A percentile compares a stretch with the other conserved stretches of the same genome.
These are phyloP conservation scores for Hirsutella minnesotensis DNA, from an alignment of 2,329 filamentous ascomycete species.

Conservation along the genomic window DNA sequence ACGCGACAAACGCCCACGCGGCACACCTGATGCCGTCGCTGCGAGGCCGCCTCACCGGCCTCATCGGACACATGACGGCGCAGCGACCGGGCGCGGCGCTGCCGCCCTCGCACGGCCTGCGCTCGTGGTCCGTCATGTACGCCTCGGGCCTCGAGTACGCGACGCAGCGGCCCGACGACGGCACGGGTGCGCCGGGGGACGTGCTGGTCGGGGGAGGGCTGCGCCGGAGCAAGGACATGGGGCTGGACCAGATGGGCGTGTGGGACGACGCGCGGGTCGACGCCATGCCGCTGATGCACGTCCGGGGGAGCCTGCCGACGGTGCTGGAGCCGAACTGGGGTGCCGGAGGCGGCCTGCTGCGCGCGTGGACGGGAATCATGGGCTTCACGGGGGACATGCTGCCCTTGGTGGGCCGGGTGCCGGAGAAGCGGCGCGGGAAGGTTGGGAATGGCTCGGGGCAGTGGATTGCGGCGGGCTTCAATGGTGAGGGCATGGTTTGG, in stretches of 20 bases:
- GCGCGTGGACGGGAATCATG: slow-evolving; percentile 38
- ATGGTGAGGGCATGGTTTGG: slow-evolving; percentile 41
- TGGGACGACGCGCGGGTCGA: slow-evolving; percentile 32
- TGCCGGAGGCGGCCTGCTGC: slow-evolving; percentile 17
- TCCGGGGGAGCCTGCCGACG: slow-evolving; percentile 28
- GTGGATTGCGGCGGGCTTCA: slow-evolving; percentile 40
- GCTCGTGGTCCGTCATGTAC: slow-evolving; percentile 40
- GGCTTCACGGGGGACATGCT: slow-evolving; percentile 34
- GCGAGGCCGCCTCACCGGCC: slow-evolving; percentile 29
- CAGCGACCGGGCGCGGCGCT: slow-evolving; percentile 28
- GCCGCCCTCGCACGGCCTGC: slow-evolving; percentile 16
- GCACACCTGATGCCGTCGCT: slow-evolving; percentile 38
- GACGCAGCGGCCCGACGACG: slow-evolving; percentile 28
- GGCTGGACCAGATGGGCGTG: slow-evolving; percentile 32
- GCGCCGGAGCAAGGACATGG: slow-evolving; percentile 26
- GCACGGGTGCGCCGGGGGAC: slow-evolving; percentile 23
- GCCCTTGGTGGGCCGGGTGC: slow-evolving; percentile 37
- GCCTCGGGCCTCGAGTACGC: slow-evolving; percentile 37
- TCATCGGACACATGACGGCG: slow-evolving; percentile 37
- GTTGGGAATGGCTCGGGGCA: slow-evolving; percentile 20
- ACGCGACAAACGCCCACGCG: slow-evolving; percentile 45
- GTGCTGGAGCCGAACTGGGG: slow-evolving; percentile 29
- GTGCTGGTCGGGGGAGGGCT: slow-evolving; percentile 45
- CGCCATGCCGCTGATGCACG: slow-evolving; percentile 23
- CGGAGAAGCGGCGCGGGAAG: slow-evolving; percentile 12